Conservation (phyloP, 1,284 basidiomycete species). For the Schizophyllum amplum region DNA sequence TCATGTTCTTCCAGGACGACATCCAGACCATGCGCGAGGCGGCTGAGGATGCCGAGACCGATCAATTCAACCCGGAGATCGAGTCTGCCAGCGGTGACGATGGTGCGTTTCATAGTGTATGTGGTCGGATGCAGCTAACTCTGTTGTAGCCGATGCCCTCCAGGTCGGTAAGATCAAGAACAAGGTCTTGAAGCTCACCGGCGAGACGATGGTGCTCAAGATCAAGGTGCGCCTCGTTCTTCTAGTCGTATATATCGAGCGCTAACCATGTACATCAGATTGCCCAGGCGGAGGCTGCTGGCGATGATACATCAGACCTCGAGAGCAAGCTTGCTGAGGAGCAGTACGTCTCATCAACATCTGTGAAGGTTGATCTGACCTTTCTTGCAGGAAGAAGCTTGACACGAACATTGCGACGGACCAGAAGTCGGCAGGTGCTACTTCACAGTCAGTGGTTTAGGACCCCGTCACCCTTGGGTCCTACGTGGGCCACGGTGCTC, state of each 20-base stretch:
- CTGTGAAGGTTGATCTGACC: background rate
- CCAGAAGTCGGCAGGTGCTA: slow-evolving; percentile 1
- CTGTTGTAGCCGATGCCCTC: slow-evolving; percentile 25
- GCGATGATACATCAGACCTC: slow-evolving; percentile 3
- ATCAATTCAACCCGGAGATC: slow-evolving; percentile 35
- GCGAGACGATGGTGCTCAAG: slow-evolving; percentile 17
- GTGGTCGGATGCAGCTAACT: background rate
- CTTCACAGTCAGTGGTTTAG: too few species aligned
- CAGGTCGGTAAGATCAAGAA: slow-evolving; percentile 42
- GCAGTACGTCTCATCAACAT: slow-evolving; percentile 3
- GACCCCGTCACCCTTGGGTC: too few species aligned
- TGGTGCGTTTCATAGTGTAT: slow-evolving; percentile 14
- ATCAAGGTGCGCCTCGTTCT: slow-evolving; percentile 26
- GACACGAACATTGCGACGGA: slow-evolving; percentile 10
- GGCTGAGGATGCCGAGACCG: slow-evolving; percentile 34
- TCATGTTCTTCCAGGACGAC: slow-evolving; percentile 14
- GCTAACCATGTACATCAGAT: slow-evolving; percentile 10
- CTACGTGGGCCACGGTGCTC: too few species aligned
- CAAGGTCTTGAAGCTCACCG: slow-evolving; percentile 44
- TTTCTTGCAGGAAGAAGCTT: slow-evolving; percentile 6
- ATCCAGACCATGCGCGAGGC: slow-evolving; percentile 34
- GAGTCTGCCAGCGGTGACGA: slow-evolving; percentile 29
- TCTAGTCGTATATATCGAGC: background rate
- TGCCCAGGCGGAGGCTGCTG: slow-evolving; percentile 9
- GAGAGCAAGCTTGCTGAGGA: slow-evolving; percentile 6